Base-by-base conservation (phyloP, 2,329 filamentous ascomycete species). In the Domatiomyces globalis region DNA sequence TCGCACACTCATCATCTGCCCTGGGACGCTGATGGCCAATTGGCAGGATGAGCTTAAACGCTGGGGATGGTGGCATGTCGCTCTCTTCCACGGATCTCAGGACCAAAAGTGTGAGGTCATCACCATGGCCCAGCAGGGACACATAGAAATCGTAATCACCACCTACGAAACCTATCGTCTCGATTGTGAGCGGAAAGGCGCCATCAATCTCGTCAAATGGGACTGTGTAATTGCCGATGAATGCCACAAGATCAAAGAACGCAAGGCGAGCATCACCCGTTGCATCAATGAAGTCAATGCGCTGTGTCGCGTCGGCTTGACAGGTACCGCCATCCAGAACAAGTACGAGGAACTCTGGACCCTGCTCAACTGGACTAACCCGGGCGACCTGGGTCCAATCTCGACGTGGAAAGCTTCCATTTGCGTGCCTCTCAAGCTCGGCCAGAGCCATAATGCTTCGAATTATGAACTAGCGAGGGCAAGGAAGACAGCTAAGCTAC, bases 291-390 rank as follows among this genome's bases (percentile, higher is more conserved):
- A 89, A 55, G 74, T 96, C 59, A 98, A 98, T 60, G 81, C 89
- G 0, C 76, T 96, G 2, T 96, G 92, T 63, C 80, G 92, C 33
- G 89, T 98, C 54, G 92, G 92, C 0, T 73, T 98, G 7, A 96
- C 89, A 0, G 92, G 92, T 1, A 98, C 92, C 0, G 90, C 90
- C 0, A 95, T 98, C 45, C 92, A 98, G 64, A 98, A 98, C 67
- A 92, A 87, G 58, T 98, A 98, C 65, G 87, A 95, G 63, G 92
- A 98, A 66, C 75, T 98, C 0, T 98, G 90, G 90, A 94, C 88
- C 0, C 73, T 98, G 0, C 73, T 98, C 2, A 94, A 98, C 64
- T 98, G 92, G 92, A 89, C 88, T 0, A 92, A 94, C 60, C 92
- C 92, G 0, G 90, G 88, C 0, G 69, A 67, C 42, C 76, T 84